Percentiles rank a stretch among this genome's conserved stretches.
Conservation (phyloP, 306 rosid genomes). For the Vigna hirtella region DNA sequence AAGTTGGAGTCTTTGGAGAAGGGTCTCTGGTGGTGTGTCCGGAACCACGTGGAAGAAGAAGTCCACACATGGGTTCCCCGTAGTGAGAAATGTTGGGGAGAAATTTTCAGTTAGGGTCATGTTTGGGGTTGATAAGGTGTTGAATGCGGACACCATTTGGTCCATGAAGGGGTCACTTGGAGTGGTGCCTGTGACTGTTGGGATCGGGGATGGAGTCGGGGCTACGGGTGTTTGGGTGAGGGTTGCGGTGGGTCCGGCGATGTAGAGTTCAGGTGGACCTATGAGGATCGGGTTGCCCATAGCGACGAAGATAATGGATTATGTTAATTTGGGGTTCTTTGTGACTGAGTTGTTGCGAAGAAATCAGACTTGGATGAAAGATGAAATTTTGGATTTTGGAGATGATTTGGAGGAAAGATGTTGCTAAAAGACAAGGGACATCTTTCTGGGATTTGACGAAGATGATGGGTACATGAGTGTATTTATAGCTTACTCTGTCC, state of each 20-base stretch:
- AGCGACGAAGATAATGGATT: not conserved
- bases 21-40: slow-evolving; percentile 43
- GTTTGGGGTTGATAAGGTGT: slow-evolving; percentile 4
- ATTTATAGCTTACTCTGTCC: too few relatives aligned
- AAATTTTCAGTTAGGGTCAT: slow-evolving; percentile 50
- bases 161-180: slow-evolving; percentile 52
- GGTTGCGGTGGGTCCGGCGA: not conserved
- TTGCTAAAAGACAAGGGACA: too few relatives aligned
- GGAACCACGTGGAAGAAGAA: slow-evolving; percentile 74
- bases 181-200: not conserved
- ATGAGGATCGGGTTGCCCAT: slow-evolving; percentile 59
- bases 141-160: slow-evolving; percentile 53
- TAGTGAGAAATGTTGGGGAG: slow-evolving; percentile 57
- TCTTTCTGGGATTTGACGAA: too few relatives aligned
- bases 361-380: too few relatives aligned
- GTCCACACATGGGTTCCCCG: slow-evolving; percentile 72
- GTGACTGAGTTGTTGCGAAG: not conserved
- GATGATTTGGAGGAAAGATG: too few relatives aligned
- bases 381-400: too few relatives aligned
- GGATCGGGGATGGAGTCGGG: not conserved
- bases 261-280: slow-evolving; percentile 68
- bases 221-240: not conserved
- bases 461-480: too few relatives aligned
- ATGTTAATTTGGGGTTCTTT: not conserved
- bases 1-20: slow-evolving; percentile 42